Base-by-base conservation (phyloP, 371 early-diverging fungal genomes). In the Rhizopus delemar region DNA sequence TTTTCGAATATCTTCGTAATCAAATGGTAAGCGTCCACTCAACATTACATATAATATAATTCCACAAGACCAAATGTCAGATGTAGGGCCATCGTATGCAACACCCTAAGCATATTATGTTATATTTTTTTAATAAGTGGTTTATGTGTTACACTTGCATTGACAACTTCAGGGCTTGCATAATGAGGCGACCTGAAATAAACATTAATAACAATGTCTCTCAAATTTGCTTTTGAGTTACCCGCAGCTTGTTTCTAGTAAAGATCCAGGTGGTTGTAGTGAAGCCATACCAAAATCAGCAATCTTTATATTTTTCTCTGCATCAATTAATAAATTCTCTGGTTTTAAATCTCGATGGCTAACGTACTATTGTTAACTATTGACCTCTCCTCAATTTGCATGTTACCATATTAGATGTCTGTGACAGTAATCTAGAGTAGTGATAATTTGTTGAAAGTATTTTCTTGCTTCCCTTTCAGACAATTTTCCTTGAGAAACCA, bases 331-430 rank as follows among this genome's bases (percentile, higher is more conserved):
- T 46, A 99, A 78, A 73, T 99, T 99, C 61, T 89, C 91, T 70
- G 97, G 96, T 68, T 99, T 99, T 15, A 99, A 77, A 75, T 99
- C 99, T 53, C 99, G 90, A 77, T 99, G 98, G 58, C 96, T 93
- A 41, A 9, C 39, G 51, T 32, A 34, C n/a, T 31, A 29, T 53
- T 11, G 13, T 5, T 8, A 43, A 5, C 4, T 8, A 13, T n/a
- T 43, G 43, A 32, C 2, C 71, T 22, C 22, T 22, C 22, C 22
- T 22, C 22, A 22, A 1, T 22, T 22, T 22, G 22, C 22, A 22
- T 22, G 22, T 55, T 72, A 91, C 91, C 91, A 92, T 54, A 96
- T 94, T 51, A 90, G 81, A 68, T 97, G 93, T 46, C 86, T 74
- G 70, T 99, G 99, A 55, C 95, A 94, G 67, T 89, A 98, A 46